phyloP scores from a whole-genome alignment of 2,329 filamentous ascomycete species.

The Colletotrichum lindemuthianum region DNA sequence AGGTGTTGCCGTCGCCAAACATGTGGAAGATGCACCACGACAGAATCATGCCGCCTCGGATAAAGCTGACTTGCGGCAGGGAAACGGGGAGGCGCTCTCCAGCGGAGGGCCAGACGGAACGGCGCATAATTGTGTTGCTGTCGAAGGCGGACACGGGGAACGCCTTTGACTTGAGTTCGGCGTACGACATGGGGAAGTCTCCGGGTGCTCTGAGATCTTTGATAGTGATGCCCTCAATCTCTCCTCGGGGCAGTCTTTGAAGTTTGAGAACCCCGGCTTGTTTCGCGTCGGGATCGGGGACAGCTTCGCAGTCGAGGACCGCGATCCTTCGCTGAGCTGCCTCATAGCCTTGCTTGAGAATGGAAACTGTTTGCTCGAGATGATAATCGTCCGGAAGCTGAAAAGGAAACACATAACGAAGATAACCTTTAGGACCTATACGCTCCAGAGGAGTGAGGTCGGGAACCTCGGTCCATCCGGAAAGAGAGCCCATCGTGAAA shows the following conservation, averaged over 20 bases:
- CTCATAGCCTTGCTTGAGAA: conserved; percentile 44
- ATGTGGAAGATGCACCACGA: conserved; percentile 20
- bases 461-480: conserved; percentile 33
- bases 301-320: conserved; percentile 42
- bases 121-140: conserved; percentile 4
- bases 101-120: conserved; percentile 10
- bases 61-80: conserved; percentile 19
- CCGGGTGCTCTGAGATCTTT: conserved; percentile 20
- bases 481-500: conserved; percentile 9
- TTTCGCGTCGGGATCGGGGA: conserved; percentile 37
- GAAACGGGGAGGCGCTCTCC: conserved; percentile 13
- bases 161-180: conserved; percentile 18
- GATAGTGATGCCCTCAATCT: conserved; percentile 3
- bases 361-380: conserved; percentile 38
- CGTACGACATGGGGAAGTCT: conserved; percentile 12
- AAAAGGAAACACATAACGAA: conserved; percentile 44
- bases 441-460: conserved; percentile 43
- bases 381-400: conserved; percentile 45
- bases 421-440: conserved; percentile 45
- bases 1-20: conserved; percentile 15
- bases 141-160: conserved; percentile 22
- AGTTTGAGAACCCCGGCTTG: conserved; percentile 19
- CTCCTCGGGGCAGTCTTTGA: conserved; percentile 4
- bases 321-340: conserved; percentile 43
- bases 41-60: conserved; percentile 22